A percentile compares a stretch with the other conserved stretches of the same genome.
These are phyloP conservation scores for Alternaria panax DNA, from an alignment of 2,329 filamentous ascomycete species.

Conservation along the genomic window DNA sequence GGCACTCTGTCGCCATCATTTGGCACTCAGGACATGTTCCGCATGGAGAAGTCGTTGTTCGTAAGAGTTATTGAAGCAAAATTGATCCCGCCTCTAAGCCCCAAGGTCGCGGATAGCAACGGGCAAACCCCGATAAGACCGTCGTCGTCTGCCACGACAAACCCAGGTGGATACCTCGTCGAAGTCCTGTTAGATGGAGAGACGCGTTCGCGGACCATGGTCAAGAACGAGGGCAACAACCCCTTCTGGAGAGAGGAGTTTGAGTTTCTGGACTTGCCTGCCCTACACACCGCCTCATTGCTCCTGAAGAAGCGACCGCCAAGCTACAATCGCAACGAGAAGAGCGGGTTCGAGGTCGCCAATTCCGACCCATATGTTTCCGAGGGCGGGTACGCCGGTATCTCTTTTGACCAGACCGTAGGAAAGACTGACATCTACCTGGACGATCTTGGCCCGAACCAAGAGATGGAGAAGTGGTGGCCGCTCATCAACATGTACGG, in stretches of 20 bases:
- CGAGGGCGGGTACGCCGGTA: slow-evolving; percentile 55
- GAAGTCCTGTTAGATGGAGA: slow-evolving; percentile 83
- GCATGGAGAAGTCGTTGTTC: slow-evolving; percentile 68
- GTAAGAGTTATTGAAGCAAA: slow-evolving; percentile 70
- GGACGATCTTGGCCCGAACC: slow-evolving; percentile 77
- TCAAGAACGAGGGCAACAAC: slow-evolving; percentile 73
- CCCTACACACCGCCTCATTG: slow-evolving; percentile 73
- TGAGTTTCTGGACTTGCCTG: slow-evolving; percentile 76
- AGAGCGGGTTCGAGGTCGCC: slow-evolving; percentile 48
- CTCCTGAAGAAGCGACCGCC: slow-evolving; percentile 70
- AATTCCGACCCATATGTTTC: slow-evolving; percentile 44
- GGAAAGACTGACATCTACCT: slow-evolving; percentile 84
- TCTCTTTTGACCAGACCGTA: slow-evolving; percentile 60
- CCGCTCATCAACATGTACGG: slow-evolving; percentile 78
- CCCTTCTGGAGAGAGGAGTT: slow-evolving; percentile 86
- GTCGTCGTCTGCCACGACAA: slow-evolving; percentile 40
- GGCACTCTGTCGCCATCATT: slow-evolving; percentile 46
- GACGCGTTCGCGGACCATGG: slow-evolving; percentile 76
- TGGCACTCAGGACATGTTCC: slow-evolving; percentile 66
- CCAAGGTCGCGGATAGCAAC: slow-evolving; percentile 43
- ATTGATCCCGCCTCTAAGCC: slow-evolving; percentile 52
- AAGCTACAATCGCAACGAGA: slow-evolving; percentile 48
- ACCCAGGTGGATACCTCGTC: slow-evolving; percentile 73
- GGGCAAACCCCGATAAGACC: slow-evolving; percentile 35
- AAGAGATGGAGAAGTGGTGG: slow-evolving; percentile 86